These are phyloP conservation scores for Maudiozyma bulderi DNA, from an alignment of 805 yeast genomes.

Conservation along the genomic window DNA sequence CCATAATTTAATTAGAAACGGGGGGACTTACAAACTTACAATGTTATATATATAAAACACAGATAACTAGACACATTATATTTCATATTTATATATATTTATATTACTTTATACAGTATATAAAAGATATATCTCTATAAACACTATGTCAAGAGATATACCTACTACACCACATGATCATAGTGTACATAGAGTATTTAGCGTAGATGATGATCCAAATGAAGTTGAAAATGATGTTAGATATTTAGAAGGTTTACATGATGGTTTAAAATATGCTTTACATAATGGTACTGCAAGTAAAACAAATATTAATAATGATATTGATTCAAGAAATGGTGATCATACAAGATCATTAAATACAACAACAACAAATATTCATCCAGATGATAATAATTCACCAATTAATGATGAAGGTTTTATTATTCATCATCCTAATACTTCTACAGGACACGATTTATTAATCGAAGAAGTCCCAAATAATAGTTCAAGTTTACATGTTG, in stretches of 20 bases:
- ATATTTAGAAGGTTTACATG: slow-evolving; percentile 64
- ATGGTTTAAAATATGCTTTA: slow-evolving; percentile 48
- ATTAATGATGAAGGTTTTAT: slow-evolving; percentile 7
- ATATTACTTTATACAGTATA: no score
- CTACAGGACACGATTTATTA: slow-evolving; percentile 8
- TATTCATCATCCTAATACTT: slow-evolving; percentile 10
- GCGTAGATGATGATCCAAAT: slow-evolving; percentile 75
- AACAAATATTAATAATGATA: background rate
- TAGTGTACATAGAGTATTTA: slow-evolving; percentile 38
- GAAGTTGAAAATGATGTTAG: slow-evolving; percentile 57
- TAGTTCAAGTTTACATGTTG: slow-evolving; percentile 1
- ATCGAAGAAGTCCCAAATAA: slow-evolving; percentile 7
- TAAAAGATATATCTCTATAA: no score
- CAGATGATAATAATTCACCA: background rate
- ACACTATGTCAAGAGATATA: background rate
- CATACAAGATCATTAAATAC: background rate
- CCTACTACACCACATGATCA: slow-evolving; percentile 9
- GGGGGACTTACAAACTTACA: no score
- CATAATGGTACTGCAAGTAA: slow-evolving; percentile 10
- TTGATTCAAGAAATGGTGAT: background rate
- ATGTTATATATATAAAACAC: no score
- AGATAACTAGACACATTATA: no score
- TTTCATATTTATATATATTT: no score
- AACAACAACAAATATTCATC: background rate
- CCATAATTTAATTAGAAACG: no score